Base-by-base conservation (phyloP, 1,284 basidiomycete species). In the Lentinula novae-zelandiae region DNA sequence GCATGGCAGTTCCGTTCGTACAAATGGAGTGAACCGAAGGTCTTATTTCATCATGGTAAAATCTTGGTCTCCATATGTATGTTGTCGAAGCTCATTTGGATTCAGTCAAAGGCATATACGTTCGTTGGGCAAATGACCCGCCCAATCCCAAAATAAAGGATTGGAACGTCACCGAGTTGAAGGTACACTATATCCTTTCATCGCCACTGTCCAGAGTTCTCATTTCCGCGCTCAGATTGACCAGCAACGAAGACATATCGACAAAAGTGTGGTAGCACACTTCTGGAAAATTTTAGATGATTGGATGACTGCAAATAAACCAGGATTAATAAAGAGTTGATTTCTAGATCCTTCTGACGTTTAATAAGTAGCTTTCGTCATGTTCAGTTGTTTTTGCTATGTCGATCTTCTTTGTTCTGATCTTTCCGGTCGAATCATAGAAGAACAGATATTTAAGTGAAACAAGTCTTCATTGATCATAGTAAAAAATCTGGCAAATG, bases 1-100 rank as follows among this genome's bases (percentile, higher is more conserved):
- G 88, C 90, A 54, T 99, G 96, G 96, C 96, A 98, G 73, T 99
- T 99, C 77, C 85, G 90, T 66, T 89, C 91, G 34, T 99, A 98
- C 78, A 95, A 95, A 72, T 98, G 96, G 96, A 87, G 82, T 56
- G 95, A 98, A 67, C 96, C 96, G 0, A 87, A 87, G 64, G 84
- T 90, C 59, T 76, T 98, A 33, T 98, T 98, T 76, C 92, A 96
- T 71, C 90, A 98, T 71, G 94, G 95, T 96, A 65, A 39, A 38
- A n/a, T 42, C 20, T 53, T 9, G 4, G 9, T 55, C 22, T 48
- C 6, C 27, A 9, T 22, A 20, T 58, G 27, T 22, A 20, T 58
- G 27, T 15, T 12, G 31, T n/a, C 12, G 39, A 13, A 65, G 60
- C 46, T 49, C 50, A 54, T 20, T 58, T 66, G n/a, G 46, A 36